Conservation (phyloP, 768 basidiomycete species). For the Cantharellus cinnabarinus region DNA sequence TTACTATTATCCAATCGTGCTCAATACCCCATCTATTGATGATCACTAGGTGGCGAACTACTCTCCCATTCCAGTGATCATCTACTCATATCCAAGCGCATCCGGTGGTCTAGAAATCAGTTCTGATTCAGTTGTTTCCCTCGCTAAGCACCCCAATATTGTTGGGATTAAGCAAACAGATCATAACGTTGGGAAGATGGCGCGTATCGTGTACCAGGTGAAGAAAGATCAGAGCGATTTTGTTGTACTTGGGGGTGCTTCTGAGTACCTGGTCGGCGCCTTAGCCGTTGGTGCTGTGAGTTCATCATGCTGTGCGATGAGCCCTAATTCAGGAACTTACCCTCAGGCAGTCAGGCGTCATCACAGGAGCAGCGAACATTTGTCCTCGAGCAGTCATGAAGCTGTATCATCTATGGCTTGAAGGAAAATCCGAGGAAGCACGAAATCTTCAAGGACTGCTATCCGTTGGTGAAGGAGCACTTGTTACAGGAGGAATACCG, state of each 20-base stretch:
- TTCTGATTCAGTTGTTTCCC: constrained; percentile 14
- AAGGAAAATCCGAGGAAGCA: constrained; percentile 1
- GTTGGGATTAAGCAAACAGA: constrained; percentile 20
- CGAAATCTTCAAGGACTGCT: constrained; percentile 7
- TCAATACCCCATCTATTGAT: background rate
- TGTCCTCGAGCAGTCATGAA: constrained; percentile 2
- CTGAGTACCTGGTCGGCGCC: constrained; percentile 8
- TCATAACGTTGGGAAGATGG: constrained; percentile 18
- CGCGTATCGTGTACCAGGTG: constrained; percentile 10
- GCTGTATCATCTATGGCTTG: constrained; percentile 4
- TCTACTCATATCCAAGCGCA: constrained; percentile 18
- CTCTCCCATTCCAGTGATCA: constrained; percentile 15
- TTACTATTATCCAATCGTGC: background rate
- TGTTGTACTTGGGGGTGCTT: constrained; percentile 10
- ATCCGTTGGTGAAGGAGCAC: constrained; percentile 6
- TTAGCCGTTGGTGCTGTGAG: constrained; percentile 4
- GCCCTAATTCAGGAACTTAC: background rate
- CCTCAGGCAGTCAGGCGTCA: constrained; percentile 3
- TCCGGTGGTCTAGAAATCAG: constrained; percentile 18
- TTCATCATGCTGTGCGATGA: background rate
- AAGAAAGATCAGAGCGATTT: constrained; percentile 3
- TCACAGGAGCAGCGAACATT: constrained; percentile 5
- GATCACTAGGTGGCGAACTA: constrained; percentile 14
- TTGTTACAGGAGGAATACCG: constrained; percentile 9
- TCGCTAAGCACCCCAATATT: constrained; percentile 19